Conservation (phyloP, 371 early-diverging fungal species). For the Rhizopus microsporus region DNA sequence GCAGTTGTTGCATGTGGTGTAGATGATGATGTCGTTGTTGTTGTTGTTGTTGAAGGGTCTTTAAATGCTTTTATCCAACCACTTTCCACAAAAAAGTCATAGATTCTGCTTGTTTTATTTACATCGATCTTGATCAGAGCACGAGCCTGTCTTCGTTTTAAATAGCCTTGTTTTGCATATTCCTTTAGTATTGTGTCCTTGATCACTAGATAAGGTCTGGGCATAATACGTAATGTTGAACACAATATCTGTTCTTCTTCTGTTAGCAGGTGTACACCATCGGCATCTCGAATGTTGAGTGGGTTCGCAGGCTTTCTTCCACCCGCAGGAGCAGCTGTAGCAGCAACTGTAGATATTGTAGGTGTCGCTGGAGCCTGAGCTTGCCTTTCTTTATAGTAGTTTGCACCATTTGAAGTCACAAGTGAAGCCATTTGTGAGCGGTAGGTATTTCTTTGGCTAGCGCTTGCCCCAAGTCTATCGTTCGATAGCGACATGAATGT, state of each 20-base stretch:
- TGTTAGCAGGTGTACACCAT: slow-evolving; percentile 85
- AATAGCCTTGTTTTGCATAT: slow-evolving; percentile 70
- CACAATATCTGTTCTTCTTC: slow-evolving; percentile 83
- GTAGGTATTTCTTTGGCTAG: slow-evolving; percentile 24
- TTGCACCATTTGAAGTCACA: slow-evolving; percentile 24
- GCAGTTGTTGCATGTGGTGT: neutral
- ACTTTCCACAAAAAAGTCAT: slow-evolving; percentile 87
- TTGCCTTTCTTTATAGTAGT: slow-evolving; percentile 36
- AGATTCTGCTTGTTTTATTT: slow-evolving; percentile 81
- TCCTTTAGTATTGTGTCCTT: slow-evolving; percentile 88
- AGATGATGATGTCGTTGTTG: slow-evolving; percentile 4
- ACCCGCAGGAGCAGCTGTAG: slow-evolving; percentile 35
- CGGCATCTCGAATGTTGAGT: slow-evolving; percentile 78
- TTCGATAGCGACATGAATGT: slow-evolving; percentile 41
- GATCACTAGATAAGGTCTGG: slow-evolving; percentile 84
- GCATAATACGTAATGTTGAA: slow-evolving; percentile 79
- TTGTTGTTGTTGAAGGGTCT: slow-evolving; percentile 26
- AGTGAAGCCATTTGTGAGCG: slow-evolving; percentile 31
- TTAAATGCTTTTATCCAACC: slow-evolving; percentile 82
- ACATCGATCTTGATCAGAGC: slow-evolving; percentile 87
- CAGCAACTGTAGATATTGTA: slow-evolving; percentile 17
- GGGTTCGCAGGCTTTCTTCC: slow-evolving; percentile 66
- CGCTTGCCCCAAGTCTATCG: slow-evolving; percentile 33
- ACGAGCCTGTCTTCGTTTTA: slow-evolving; percentile 77
- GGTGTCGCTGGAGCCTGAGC: slow-evolving; percentile 3